Evolutionary conservation across 139 green algal species (phyloP).

Genomic region (Ulvella scutata): DNA sequence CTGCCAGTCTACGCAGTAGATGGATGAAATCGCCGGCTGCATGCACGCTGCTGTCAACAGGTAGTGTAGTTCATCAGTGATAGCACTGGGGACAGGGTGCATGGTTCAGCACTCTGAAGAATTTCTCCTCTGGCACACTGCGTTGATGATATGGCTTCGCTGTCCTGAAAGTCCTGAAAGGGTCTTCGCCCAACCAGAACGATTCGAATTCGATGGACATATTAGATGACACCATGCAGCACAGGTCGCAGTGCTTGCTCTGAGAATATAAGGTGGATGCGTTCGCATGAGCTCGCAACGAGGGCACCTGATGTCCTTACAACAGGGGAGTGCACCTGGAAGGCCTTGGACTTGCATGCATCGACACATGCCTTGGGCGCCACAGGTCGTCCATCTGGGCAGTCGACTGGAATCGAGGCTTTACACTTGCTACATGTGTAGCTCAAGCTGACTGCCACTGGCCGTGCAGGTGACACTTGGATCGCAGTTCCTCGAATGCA

Average conservation of each 20-base stretch:
- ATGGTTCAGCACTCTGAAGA: background rate
- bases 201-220: too few relatives aligned
- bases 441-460: constrained; percentile 22
- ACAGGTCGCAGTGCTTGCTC: background rate
- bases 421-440: constrained; percentile 71
- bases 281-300: constrained; percentile 6
- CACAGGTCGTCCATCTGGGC: constrained; percentile 22
- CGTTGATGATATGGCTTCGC: background rate
- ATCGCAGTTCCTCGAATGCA: background rate
- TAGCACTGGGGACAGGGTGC: background rate
- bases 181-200: background rate
- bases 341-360: background rate
- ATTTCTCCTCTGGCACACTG: background rate
- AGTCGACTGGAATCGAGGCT: constrained; percentile 2
- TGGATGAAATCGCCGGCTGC: constrained; percentile 48
- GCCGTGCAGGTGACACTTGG: background rate
- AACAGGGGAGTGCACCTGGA: background rate
- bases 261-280: background rate
- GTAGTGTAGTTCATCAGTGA: background rate
- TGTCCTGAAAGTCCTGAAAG: background rate
- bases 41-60: constrained; percentile 24
- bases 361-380: background rate
- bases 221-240: too few relatives aligned
- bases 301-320: background rate
- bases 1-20: constrained; percentile 59